phyloP scores from a whole-genome alignment of 2,329 filamentous ascomycete species.

The Periconia sp. region DNA sequence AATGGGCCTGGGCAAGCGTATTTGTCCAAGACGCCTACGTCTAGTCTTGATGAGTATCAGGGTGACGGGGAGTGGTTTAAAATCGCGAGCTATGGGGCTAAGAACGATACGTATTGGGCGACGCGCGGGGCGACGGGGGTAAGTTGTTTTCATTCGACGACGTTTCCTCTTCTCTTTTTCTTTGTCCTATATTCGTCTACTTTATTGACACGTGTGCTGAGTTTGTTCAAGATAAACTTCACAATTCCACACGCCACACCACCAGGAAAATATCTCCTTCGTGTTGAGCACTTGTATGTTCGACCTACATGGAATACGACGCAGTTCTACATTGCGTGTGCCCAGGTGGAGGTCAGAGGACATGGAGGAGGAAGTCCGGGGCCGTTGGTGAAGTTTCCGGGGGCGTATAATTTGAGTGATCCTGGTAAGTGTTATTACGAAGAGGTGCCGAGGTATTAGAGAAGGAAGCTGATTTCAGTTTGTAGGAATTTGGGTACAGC shows the following conservation, averaged over 20 bases:
- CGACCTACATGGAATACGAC: conserved; percentile 11
- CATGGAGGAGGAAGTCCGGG: conserved; percentile 12
- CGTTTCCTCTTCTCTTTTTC: background rate
- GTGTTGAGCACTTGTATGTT: conserved; percentile 19
- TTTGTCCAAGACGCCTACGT: conserved; percentile 5
- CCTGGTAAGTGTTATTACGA: conserved; percentile 8
- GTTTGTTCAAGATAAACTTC: conserved; percentile 12
- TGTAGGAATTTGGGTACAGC: conserved; percentile 11
- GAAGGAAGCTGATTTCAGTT: background rate
- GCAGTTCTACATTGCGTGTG: conserved; percentile 21
- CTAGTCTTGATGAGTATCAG: conserved; percentile 7
- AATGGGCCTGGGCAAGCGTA: conserved; percentile 19
- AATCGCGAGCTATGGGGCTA: conserved; percentile 10
- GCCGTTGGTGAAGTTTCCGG: conserved; percentile 18
- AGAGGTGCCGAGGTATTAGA: background rate
- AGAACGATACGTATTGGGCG: conserved; percentile 11
- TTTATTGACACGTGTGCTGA: background rate
- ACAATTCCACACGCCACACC: conserved; percentile 16
- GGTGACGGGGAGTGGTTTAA: conserved; percentile 22
- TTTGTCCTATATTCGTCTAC: background rate
- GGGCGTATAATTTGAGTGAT: conserved; percentile 14
- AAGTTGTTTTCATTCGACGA: no score
- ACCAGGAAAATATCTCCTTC: conserved; percentile 16
- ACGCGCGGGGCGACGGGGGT: conserved; percentile 13
- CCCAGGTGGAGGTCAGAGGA: conserved; percentile 13